These are phyloP conservation scores for Lentinula boryana DNA, from an alignment of 768 basidiomycete genomes.

Conservation along the genomic window DNA sequence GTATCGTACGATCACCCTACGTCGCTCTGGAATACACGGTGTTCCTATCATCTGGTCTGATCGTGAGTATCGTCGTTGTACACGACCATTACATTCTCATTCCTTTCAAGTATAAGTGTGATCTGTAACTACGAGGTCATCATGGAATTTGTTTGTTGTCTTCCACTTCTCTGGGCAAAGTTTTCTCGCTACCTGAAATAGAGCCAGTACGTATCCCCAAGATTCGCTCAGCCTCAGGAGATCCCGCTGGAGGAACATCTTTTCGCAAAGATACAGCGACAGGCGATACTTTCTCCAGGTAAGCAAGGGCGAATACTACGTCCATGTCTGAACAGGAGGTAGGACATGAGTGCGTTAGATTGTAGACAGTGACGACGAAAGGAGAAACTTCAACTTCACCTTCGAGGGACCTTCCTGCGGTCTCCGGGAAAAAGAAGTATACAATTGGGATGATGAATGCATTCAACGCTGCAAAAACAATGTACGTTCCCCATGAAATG, in stretches of 20 bases:
- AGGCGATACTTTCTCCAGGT: conserved; percentile 37
- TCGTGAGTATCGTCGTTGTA: too few relatives aligned
- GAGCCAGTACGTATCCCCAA: conserved; percentile 22
- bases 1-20: too few relatives aligned
- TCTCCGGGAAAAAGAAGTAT: conserved; percentile 59
- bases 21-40: too few relatives aligned
- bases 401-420: conserved; percentile 52
- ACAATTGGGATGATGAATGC: conserved; percentile 51
- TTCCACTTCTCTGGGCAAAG: background rate
- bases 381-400: conserved; percentile 16
- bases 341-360: background rate
- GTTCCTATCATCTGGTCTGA: too few relatives aligned
- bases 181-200: background rate
- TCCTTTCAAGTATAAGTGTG: background rate
- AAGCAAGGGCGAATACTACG: conserved; percentile 38
- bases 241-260: conserved; percentile 37
- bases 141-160: background rate
- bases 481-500: conserved; percentile 56
- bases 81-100: too few relatives aligned
- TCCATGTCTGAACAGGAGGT: conserved; percentile 31
- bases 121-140: background rate
- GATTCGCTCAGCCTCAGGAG: conserved; percentile 37
- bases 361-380: background rate
- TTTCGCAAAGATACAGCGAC: conserved; percentile 38
- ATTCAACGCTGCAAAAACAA: conserved; percentile 53